Percentiles rank a stretch among this genome's conserved stretches.
These are phyloP conservation scores for Xylaria sp. DNA, from an alignment of 2,329 filamentous ascomycete species.

Conservation along the genomic window DNA sequence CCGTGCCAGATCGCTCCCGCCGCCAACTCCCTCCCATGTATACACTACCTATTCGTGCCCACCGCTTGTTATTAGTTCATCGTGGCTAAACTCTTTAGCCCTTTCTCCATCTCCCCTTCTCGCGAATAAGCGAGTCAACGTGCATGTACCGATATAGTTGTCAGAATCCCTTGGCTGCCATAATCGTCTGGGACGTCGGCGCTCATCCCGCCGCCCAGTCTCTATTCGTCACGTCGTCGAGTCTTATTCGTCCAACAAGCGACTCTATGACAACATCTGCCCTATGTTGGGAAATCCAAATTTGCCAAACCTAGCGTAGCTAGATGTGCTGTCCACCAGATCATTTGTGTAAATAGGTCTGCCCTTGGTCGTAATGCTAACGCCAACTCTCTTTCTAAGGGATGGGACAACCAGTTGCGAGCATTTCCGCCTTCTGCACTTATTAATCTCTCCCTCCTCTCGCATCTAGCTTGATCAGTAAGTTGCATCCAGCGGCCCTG, in stretches of 20 bases:
- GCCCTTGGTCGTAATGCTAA: conserved; percentile 23
- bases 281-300: conserved; percentile 20
- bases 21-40: conserved; percentile 11
- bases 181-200: conserved; percentile 17
- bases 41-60: conserved; percentile 8
- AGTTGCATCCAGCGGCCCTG: conserved; percentile 18
- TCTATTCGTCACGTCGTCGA: conserved; percentile 27
- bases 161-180: conserved; percentile 14
- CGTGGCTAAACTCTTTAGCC: conserved; percentile 19
- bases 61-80: conserved; percentile 25
- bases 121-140: conserved; percentile 35
- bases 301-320: conserved; percentile 13
- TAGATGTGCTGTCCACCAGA: not conserved
- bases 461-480: conserved; percentile 10
- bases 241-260: conserved; percentile 38
- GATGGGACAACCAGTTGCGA: conserved; percentile 21
- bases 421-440: conserved; percentile 1
- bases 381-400: conserved; percentile 16
- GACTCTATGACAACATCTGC: conserved; percentile 28
- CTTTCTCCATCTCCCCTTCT: conserved; percentile 18
- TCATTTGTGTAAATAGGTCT: conserved; percentile 21
- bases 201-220: conserved; percentile 26
- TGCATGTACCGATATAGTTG: conserved; percentile 24
- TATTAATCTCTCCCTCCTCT: conserved; percentile 9
- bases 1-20: conserved; percentile 16